Percentiles rank a stretch among this genome's conserved stretches.
These are phyloP conservation scores for Begonia fuchsioides DNA, from an alignment of 306 rosid genomes.

Conservation along the genomic window DNA sequence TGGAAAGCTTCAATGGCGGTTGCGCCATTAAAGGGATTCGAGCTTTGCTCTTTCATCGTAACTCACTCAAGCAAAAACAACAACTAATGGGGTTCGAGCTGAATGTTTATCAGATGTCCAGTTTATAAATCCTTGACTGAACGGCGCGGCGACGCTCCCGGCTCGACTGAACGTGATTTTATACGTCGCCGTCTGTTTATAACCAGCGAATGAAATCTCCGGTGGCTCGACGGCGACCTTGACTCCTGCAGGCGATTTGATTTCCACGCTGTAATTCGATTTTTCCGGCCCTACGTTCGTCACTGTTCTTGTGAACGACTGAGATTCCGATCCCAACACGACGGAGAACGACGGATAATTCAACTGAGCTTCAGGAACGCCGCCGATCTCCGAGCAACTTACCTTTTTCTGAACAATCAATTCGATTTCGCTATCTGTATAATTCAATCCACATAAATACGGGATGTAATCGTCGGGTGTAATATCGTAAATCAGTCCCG, in stretches of 20 bases:
- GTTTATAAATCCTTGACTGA: background rate
- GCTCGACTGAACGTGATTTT: background rate
- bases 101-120: background rate
- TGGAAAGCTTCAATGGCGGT: no score
- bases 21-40: no score
- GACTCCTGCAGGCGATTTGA: background rate
- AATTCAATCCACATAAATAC: conserved; percentile 13
- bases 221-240: background rate
- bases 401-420: background rate
- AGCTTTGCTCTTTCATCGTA: no score
- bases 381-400: background rate
- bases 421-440: conserved; percentile 3
- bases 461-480: conserved; percentile 13
- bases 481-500: conserved; percentile 10
- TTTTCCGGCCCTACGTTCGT: conserved; percentile 44
- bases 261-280: background rate
- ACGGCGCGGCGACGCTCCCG: background rate
- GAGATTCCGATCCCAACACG: conserved; percentile 1
- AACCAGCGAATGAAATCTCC: background rate
- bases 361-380: conserved; percentile 9
- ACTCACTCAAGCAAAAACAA: background rate
- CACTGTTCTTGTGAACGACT: conserved; percentile 33
- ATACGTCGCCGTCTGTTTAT: background rate
- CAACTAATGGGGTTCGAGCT: background rate
- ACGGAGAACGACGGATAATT: conserved; percentile 8